Evolutionary conservation across 805 yeast species (phyloP).

Genomic region (Torulaspora indica): DNA sequence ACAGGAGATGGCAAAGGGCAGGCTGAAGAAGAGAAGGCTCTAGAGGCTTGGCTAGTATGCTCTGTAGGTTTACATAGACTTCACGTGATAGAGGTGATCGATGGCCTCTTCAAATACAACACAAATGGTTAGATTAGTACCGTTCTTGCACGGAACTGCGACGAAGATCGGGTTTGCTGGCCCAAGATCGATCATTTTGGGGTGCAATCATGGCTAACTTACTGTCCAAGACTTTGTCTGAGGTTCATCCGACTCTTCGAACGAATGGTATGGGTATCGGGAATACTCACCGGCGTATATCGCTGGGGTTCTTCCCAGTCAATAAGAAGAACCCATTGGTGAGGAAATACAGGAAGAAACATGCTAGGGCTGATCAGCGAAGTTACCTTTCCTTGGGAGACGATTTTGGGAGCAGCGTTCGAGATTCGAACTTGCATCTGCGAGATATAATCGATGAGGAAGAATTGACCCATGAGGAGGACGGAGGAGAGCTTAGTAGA

Average conservation of each 20-base stretch:
- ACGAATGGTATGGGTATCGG: conserved; percentile 43
- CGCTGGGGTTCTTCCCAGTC: conserved; percentile 39
- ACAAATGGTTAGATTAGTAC: background rate
- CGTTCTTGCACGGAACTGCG: background rate
- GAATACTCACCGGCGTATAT: conserved; percentile 39
- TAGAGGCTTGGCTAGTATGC: background rate
- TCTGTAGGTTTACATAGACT: background rate
- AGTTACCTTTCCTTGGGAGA: conserved; percentile 41
- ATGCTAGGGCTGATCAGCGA: conserved; percentile 35
- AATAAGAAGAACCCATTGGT: conserved; percentile 42
- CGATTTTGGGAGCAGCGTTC: conserved; percentile 33
- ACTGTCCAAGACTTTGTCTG: conserved; percentile 32
- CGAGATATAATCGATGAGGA: conserved; percentile 27
- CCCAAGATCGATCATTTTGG: background rate
- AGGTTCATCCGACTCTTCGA: conserved; percentile 38
- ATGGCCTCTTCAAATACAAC: conserved; percentile 11
- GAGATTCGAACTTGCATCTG: conserved; percentile 21
- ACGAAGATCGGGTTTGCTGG: background rate
- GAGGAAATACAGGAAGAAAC: conserved; percentile 27
- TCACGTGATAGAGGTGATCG: conserved; percentile 4
- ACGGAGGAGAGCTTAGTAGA: conserved; percentile 38
- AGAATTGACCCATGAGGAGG: conserved; percentile 22
- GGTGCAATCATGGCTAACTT: conserved; percentile 24
- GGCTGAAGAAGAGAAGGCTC: conserved; percentile 24
- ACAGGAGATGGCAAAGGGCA: conserved; percentile 35